A percentile compares a stretch with the other conserved stretches of the same genome.
These are phyloP conservation scores for Colletotrichum incanum DNA, from an alignment of 2,329 filamentous ascomycete genomes.

Conservation along the genomic window DNA sequence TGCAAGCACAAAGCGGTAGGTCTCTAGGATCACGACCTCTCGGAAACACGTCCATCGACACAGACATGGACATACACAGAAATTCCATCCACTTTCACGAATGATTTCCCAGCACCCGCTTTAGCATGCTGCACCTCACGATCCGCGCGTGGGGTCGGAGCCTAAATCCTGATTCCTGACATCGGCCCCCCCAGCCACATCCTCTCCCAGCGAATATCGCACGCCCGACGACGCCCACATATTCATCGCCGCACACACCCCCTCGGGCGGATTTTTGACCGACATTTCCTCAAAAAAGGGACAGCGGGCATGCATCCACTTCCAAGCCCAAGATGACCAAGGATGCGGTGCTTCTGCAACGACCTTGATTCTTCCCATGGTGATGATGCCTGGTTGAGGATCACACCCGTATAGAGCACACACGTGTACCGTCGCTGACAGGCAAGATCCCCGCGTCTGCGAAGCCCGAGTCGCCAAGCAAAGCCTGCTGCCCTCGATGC, in stretches of 20 bases:
- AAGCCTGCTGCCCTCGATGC: background rate
- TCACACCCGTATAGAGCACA: conserved; percentile 12
- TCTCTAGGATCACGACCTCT: conserved; percentile 14
- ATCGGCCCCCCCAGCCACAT: conserved; percentile 30
- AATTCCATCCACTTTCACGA: background rate
- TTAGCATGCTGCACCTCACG: conserved; percentile 4
- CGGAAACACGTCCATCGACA: conserved; percentile 1
- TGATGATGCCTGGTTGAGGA: background rate
- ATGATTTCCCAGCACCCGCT: conserved; percentile 3
- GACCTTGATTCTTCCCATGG: conserved; percentile 5
- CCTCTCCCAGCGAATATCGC: conserved; percentile 19
- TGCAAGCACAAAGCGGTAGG: conserved; percentile 11
- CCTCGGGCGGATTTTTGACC: conserved; percentile 14
- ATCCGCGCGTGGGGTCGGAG: conserved; percentile 29
- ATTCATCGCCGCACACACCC: conserved; percentile 10
- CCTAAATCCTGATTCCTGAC: conserved; percentile 42
- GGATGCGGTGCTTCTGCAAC: conserved; percentile 18
- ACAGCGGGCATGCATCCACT: background rate
- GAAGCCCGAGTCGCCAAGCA: conserved; percentile 3
- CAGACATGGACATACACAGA: background rate
- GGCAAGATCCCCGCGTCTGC: conserved; percentile 29
- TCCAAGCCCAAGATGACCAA: background rate
- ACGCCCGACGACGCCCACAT: conserved; percentile 18
- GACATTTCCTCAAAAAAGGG: conserved; percentile 9
- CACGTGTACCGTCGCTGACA: conserved; percentile 29